Percentiles rank a stretch among this genome's conserved stretches.
Conservation (phyloP, 495 filamentous ascomycete genomes). For the Clohesyomyces aquaticus region DNA sequence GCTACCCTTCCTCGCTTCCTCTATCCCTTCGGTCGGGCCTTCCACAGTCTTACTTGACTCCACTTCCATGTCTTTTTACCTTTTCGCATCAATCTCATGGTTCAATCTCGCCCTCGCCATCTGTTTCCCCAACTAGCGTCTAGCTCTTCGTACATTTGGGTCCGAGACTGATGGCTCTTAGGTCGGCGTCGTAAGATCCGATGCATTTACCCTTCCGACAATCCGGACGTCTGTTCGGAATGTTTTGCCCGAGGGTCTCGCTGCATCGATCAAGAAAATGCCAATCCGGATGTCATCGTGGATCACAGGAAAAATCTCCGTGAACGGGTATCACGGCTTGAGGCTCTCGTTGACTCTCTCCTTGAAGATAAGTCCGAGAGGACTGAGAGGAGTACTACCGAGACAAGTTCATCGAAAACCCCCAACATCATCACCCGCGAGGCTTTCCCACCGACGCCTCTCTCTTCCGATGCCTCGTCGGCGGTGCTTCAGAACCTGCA, state of each 20-base stretch:
- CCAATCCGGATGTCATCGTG: slow-evolving; percentile 38
- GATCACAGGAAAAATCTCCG: slow-evolving; percentile 47
- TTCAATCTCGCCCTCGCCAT: neutral
- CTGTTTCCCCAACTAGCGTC: neutral
- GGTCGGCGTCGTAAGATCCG: slow-evolving; percentile 44
- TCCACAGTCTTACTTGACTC: neutral
- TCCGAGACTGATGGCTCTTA: slow-evolving; percentile 15
- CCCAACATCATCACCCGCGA: slow-evolving; percentile 14
- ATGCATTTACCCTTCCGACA: slow-evolving; percentile 42
- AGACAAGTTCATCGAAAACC: slow-evolving; percentile 31
- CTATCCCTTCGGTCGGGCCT: neutral
- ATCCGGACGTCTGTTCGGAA: slow-evolving; percentile 44
- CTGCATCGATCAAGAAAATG: slow-evolving; percentile 46
- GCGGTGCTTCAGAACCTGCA: slow-evolving; percentile 17
- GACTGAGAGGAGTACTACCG: slow-evolving; percentile 25
- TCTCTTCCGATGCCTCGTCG: slow-evolving; percentile 35
- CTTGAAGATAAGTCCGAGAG: slow-evolving; percentile 39
- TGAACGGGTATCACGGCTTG: slow-evolving; percentile 43
- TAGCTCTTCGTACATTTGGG: neutral
- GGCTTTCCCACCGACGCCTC: slow-evolving; percentile 35
- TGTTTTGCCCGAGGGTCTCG: slow-evolving; percentile 45
- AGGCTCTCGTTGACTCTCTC: slow-evolving; percentile 42
- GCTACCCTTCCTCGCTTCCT: neutral
- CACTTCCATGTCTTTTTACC: no score
- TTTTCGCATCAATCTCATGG: no score